Conservation (phyloP, 2,329 filamentous ascomycete genomes). For the Sporothrix curviconia region DNA sequence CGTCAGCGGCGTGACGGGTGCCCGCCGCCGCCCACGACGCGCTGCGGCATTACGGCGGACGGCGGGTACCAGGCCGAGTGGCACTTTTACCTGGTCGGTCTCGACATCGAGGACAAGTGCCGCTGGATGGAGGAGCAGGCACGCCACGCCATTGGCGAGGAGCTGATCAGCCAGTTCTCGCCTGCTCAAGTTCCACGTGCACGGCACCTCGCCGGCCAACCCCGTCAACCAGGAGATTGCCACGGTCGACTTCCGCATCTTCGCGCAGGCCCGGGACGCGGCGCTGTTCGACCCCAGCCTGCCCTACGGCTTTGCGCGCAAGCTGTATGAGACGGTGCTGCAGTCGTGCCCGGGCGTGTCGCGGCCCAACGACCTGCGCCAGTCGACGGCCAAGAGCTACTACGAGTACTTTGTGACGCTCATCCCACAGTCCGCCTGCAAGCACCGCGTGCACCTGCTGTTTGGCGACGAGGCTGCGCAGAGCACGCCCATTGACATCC, state of each 20-base stretch:
- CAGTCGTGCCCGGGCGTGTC: slow-evolving; percentile 17
- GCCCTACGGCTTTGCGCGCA: slow-evolving; percentile 14
- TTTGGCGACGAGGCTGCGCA: background rate
- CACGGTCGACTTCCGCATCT: slow-evolving; percentile 21
- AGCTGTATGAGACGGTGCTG: slow-evolving; percentile 17
- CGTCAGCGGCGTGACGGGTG: slow-evolving; percentile 27
- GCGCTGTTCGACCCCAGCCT: slow-evolving; percentile 14
- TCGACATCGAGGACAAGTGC: slow-evolving; percentile 15
- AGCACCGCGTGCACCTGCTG: slow-evolving; percentile 12
- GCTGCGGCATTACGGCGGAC: slow-evolving; percentile 30
- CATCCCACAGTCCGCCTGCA: slow-evolving; percentile 12
- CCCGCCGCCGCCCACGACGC: slow-evolving; percentile 32
- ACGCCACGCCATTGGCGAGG: slow-evolving; percentile 22
- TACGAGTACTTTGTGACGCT: slow-evolving; percentile 15
- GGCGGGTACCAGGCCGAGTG: slow-evolving; percentile 22
- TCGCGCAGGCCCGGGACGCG: slow-evolving; percentile 13
- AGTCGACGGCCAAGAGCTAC: slow-evolving; percentile 15
- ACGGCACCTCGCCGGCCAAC: slow-evolving; percentile 18
- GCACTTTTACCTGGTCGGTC: slow-evolving; percentile 9
- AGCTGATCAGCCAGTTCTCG: slow-evolving; percentile 19
- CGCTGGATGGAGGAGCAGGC: slow-evolving; percentile 16
- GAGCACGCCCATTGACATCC: background rate
- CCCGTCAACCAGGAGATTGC: slow-evolving; percentile 19
- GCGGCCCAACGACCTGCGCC: slow-evolving; percentile 14
- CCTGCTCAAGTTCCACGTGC: slow-evolving; percentile 18